Base-by-base conservation (phyloP, 2,329 filamentous ascomycete species). In the Bipolaris victoriae region DNA sequence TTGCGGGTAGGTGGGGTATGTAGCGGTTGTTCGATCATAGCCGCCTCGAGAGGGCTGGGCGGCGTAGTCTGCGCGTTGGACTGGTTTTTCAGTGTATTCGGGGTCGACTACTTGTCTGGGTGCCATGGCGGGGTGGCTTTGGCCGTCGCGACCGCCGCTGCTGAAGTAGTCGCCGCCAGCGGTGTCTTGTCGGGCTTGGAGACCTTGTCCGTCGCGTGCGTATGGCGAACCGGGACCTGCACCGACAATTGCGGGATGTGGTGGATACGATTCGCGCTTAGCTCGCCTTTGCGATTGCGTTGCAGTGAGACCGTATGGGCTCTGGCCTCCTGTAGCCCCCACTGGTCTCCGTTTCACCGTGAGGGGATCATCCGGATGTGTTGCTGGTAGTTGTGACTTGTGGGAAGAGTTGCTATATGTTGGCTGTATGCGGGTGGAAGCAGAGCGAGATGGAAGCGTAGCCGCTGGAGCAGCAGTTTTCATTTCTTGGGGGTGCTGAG, bases 231-330 rank as follows among this genome's bases (percentile, higher is more conserved):
- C 70, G 2, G 72, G 73, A 2, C 72, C 73, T 4, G 66, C 70
- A 5, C 73, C 73, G 29, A 76, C 73, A 36, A 76, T 74, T 9
- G 73, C 73, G 4, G 73, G 73, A 47, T 76, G 73, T 10, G 73
- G 72, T 11, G 72, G 73, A 45, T 74, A 75, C 10, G 63, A 67
- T 29, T 73, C 68, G 11, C 73, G 65, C 53, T 74, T 76, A 1
- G 61, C 57, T 11, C 61, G 55, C 36, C 50, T 58, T 35, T 54
- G 52, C 22, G 62, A 61, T 7, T 57, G 61, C 5, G 68, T 68
- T 39, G 62, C 58, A 5, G 67, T 67, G 44, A 71, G 70, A n/a
- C 53, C 55, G 35, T 63, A 66, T 31, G 64, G 58, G 36, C 74
- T 68, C 26, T 74, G 71, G 37, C 71, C 73, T 6, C 75, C 58